Conservation (phyloP, 2,329 filamentous ascomycete genomes). For the Aspergillus fructus region DNA sequence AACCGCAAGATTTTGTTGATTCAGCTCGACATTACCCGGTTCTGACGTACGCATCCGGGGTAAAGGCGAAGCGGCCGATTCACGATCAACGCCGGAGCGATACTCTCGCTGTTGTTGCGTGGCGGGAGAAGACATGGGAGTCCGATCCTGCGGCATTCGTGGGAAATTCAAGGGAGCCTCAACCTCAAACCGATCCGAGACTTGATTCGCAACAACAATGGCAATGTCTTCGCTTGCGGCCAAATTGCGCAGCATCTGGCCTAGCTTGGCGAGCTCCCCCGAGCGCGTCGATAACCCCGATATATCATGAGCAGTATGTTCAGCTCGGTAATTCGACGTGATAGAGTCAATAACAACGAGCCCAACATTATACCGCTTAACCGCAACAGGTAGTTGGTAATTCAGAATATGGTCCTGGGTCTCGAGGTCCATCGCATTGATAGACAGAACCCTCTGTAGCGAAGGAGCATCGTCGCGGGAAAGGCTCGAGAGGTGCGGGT, state of each 20-base stretch:
- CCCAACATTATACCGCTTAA: conserved; percentile 72
- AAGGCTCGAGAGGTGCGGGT: conserved; percentile 59
- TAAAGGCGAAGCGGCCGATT: conserved; percentile 21
- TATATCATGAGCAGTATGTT: conserved; percentile 53
- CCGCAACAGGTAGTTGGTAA: conserved; percentile 86
- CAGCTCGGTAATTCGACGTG: conserved; percentile 91
- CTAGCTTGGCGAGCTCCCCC: conserved; percentile 71
- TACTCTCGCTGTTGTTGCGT: conserved; percentile 12
- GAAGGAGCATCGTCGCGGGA: conserved; percentile 54
- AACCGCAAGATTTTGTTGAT: conserved; percentile 14
- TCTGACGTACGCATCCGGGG: conserved; percentile 15
- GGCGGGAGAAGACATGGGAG: conserved; percentile 12
- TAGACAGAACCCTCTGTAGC: conserved; percentile 74
- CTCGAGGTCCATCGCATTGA: conserved; percentile 85
- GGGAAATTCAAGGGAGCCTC: conserved; percentile 16
- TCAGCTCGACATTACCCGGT: conserved; percentile 16
- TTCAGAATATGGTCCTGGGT: conserved; percentile 92
- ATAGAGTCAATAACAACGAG: conserved; percentile 87
- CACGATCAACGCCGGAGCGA: conserved; percentile 17
- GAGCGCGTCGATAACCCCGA: conserved; percentile 69
- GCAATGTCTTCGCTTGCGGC: conserved; percentile 74
- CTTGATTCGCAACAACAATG: conserved; percentile 91
- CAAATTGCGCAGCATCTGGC: conserved; percentile 71
- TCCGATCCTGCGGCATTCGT: conserved; percentile 6
- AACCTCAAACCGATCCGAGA: conserved; percentile 76